Evolutionary conservation across 257 asterid species (phyloP), one percentile per base, ranked within the genome.

Genomic region (Ocimum tenuiflorum): DNA sequence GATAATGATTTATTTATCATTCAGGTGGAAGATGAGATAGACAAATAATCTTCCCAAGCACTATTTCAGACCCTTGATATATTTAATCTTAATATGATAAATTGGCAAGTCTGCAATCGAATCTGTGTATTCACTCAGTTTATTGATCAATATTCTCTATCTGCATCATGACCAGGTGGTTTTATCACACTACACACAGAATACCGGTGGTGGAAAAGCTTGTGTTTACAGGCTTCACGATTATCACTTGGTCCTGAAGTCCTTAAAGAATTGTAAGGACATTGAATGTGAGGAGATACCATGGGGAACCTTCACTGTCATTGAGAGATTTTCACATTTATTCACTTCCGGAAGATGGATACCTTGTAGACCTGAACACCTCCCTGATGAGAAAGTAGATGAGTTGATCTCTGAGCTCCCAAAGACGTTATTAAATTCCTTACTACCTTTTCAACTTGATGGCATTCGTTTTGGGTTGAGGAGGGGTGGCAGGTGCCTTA

Each of bases 401-500:
- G 86, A 81, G 58, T 73, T 92, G 79, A 80, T 92, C 23, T 68
- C 75, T n/a, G 75, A 67, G 80, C 85, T 92, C 51, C 97, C 99
- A 0, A 75, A 83, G 68, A 48, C 74, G 15, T 71, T 92, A 81
- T 72, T 79, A 56, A 80, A 77, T 60, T 58, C 86, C 15, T 70
- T 92, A 46, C 78, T 89, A 12, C 99, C 99, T 63, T 92, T 89
- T 78, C 99, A 92, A 81, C 83, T 87, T 61, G 97, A 92, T 27
- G 99, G 99, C 52, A 80, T 92, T 67, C 86, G 87, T 27, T 92
- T 89, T 78, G 99, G 90, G 54, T 63, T 92, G 60, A 80, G 91
- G 65, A 83, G 99, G 81, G 99, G 99, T 47, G 99, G 99, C 61
- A 77, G 95, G 62, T 92, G 99, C 70, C 95, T 92, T 68, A 84